Percentiles rank a stretch among this genome's conserved stretches.
These are phyloP conservation scores for Clathrus columnatus DNA, from an alignment of 768 basidiomycete genomes.

Conservation along the genomic window DNA sequence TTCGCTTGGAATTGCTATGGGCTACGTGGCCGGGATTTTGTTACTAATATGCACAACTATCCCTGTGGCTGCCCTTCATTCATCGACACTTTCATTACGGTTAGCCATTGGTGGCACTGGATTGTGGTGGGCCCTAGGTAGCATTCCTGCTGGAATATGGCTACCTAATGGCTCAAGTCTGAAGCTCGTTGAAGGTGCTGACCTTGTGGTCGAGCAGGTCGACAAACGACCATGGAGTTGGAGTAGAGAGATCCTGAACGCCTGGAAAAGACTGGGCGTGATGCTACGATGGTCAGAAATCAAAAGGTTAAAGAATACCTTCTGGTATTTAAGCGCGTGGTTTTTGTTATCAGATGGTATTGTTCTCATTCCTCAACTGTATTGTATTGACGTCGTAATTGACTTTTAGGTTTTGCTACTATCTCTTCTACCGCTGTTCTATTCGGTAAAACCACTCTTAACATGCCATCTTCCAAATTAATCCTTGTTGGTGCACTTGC, in stretches of 20 bases:
- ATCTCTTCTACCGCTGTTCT: constrained; percentile 88
- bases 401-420: constrained; percentile 73
- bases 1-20: constrained; percentile 75
- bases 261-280: constrained; percentile 67
- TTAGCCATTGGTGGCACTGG: constrained; percentile 82
- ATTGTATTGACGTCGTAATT: not conserved
- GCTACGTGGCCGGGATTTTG: constrained; percentile 76
- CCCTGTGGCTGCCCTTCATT: constrained; percentile 64
- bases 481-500: constrained; percentile 75
- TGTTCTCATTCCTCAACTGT: not conserved
- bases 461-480: constrained; percentile 70
- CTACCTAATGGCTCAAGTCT: constrained; percentile 37
- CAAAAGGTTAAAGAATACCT: constrained; percentile 69
- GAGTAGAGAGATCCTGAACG: constrained; percentile 44
- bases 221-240: constrained; percentile 34
- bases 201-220: constrained; percentile 5
- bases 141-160: constrained; percentile 70
- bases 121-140: constrained; percentile 80
- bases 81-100: constrained; percentile 69
- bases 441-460: constrained; percentile 81
- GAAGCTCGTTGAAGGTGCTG: constrained; percentile 12
- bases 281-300: constrained; percentile 74
- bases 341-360: constrained; percentile 87
- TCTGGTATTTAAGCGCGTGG: constrained; percentile 88
- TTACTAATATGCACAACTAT: constrained; percentile 66